phyloP scores from a whole-genome alignment of 2,329 filamentous ascomycete species.

The Curvularia sp. region DNA sequence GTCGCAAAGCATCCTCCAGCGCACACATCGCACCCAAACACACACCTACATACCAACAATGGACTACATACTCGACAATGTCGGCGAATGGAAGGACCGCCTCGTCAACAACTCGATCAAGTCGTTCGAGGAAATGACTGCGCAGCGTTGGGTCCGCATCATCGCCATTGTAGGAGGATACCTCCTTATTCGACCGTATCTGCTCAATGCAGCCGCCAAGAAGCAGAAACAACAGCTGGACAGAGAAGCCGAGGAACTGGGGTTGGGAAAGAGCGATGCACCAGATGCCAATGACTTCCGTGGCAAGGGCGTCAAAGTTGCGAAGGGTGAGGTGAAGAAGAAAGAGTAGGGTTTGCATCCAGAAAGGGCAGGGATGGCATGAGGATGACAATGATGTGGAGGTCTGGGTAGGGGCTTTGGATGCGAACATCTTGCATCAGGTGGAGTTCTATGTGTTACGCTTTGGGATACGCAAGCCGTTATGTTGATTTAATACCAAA shows the following conservation, averaged over 20 bases:
- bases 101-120: conserved; percentile 51
- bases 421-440: background rate
- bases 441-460: conserved; percentile 6
- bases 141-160: conserved; percentile 67
- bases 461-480: conserved; percentile 7
- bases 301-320: conserved; percentile 32
- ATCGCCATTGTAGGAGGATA: conserved; percentile 76
- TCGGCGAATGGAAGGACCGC: conserved; percentile 47
- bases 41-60: conserved; percentile 15
- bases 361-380: background rate
- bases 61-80: conserved; percentile 32
- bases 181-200: conserved; percentile 71
- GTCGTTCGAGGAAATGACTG: conserved; percentile 54
- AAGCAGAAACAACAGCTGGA: conserved; percentile 70
- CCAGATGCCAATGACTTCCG: conserved; percentile 44
- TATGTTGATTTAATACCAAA: conserved; percentile 20
- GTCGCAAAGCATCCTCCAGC: background rate
- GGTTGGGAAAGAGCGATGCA: conserved; percentile 39
- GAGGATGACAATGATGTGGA: background rate
- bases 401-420: background rate
- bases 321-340: conserved; percentile 57
- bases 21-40: conserved; percentile 2
- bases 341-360: conserved; percentile 20
- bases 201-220: conserved; percentile 71
- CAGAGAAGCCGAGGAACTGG: conserved; percentile 54